Conservation (phyloP, 2,329 filamentous ascomycete genomes). For the Tolypocladium ophioglossoides region DNA sequence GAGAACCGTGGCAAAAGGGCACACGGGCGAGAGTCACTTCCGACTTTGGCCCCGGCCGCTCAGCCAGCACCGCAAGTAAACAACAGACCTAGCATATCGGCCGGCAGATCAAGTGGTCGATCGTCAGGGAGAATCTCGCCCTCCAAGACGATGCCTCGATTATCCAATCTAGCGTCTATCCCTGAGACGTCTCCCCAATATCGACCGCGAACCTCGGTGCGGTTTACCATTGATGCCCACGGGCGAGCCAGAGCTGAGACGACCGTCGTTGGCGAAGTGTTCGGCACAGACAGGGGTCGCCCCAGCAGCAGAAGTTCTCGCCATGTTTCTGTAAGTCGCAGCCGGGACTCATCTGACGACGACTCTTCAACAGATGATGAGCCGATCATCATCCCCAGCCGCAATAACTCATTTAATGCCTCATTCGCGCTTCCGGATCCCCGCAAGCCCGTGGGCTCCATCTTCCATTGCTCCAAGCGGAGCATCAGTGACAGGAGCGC, state of each 20-base stretch:
- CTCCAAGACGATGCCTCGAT: conserved; percentile 37
- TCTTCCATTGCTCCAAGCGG: conserved; percentile 34
- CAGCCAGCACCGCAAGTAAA: conserved; percentile 23
- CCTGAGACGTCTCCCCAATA: conserved; percentile 37
- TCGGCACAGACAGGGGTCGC: conserved; percentile 13
- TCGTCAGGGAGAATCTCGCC: conserved; percentile 40
- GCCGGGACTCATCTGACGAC: conserved; percentile 38
- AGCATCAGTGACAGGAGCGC: conserved; percentile 40
- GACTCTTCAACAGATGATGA: conserved; percentile 54
- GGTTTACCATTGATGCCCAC: conserved; percentile 52
- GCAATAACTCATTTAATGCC: conserved; percentile 38
- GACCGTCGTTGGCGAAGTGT: conserved; percentile 28
- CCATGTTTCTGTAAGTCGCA: conserved; percentile 17
- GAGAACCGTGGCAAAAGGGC: conserved; percentile 39
- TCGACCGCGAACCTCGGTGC: conserved; percentile 43
- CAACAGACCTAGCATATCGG: conserved; percentile 18
- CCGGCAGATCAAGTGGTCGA: conserved; percentile 24
- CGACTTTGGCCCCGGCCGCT: conserved; percentile 35
- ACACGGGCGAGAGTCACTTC: conserved; percentile 27
- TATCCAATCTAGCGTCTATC: conserved; percentile 45
- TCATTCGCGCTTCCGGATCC: conserved; percentile 49
- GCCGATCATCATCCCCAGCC: conserved; percentile 53
- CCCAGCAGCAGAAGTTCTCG: conserved; percentile 18
- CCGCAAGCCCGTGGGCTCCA: conserved; percentile 35
- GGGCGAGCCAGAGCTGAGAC: conserved; percentile 48